These are phyloP conservation scores for Plasmodium gallinaceum DNA, from an alignment of 169 alveolate genomes.

Conservation along the genomic window DNA sequence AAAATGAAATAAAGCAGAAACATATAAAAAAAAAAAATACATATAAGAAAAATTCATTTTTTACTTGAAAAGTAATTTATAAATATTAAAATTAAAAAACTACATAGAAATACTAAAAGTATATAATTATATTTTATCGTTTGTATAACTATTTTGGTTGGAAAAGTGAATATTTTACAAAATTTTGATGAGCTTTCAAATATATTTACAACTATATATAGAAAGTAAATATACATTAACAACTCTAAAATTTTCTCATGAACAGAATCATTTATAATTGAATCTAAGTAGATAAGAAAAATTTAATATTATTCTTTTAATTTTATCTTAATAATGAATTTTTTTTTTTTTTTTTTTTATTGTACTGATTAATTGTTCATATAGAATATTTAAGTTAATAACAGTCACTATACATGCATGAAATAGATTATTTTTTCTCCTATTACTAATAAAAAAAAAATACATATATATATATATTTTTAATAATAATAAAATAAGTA, in stretches of 20 bases:
- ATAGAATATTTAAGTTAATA: conserved; percentile 27
- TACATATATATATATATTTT: not conserved
- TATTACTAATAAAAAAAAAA: conserved; percentile 4
- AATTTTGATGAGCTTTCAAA: conserved; percentile 2
- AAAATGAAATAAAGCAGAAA: not conserved
- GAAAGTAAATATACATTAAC: conserved; percentile 22
- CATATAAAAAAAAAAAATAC: not conserved
- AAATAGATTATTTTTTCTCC: conserved; percentile 16
- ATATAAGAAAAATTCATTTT: not conserved
- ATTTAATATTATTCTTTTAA: not conserved
- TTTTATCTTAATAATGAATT: not conserved
- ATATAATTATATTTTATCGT: conserved; percentile 19
- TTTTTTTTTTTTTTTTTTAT: not conserved
- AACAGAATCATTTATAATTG: conserved; percentile 24
- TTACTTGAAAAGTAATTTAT: conserved; percentile 46
- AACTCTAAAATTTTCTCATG: conserved; percentile 9
- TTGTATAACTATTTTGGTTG: conserved; percentile 24
- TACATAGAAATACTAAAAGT: conserved; percentile 23
- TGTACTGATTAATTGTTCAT: conserved; percentile 58
- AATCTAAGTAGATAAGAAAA: conserved; percentile 3
- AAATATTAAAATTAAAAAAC: conserved; percentile 17
- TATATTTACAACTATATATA: conserved; percentile 27
- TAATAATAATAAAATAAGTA: not conserved
- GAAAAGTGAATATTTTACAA: conserved; percentile 18
- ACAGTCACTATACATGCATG: not conserved